Evolutionary conservation across 441 rosid genomes (phyloP).

Genomic region (Brassica hybrid): DNA sequence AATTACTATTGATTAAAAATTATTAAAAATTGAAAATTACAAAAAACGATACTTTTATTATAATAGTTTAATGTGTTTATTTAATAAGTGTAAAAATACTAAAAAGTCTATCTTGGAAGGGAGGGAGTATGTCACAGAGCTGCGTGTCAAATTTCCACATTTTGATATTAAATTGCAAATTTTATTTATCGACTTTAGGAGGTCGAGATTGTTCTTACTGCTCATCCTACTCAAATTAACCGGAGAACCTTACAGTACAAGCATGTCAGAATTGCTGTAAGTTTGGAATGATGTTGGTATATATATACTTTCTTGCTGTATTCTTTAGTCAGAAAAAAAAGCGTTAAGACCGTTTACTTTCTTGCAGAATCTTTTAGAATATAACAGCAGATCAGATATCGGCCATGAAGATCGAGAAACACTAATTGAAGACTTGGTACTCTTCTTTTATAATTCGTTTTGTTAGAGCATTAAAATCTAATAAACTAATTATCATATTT

Average conservation of each 20-base stretch:
- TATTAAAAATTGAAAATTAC: too few relatives aligned
- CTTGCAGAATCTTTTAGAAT: conserved; percentile 86
- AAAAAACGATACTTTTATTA: too few relatives aligned
- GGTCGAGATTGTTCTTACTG: conserved; percentile 96
- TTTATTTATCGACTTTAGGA: conserved; percentile 52
- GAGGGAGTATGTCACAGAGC: not conserved
- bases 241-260: conserved; percentile 94
- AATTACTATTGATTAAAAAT: too few relatives aligned
- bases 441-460: not conserved
- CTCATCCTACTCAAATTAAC: conserved; percentile 96
- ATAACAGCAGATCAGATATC: conserved; percentile 86
- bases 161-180: not conserved
- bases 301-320: too few relatives aligned
- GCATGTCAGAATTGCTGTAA: conserved; percentile 90
- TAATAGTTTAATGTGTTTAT: too few relatives aligned
- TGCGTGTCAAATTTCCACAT: not conserved
- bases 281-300: conserved; percentile 35
- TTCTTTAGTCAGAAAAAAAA: not conserved
- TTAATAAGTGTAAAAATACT: too few relatives aligned
- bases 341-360: not conserved
- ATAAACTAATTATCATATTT: not conserved
- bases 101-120: too few relatives aligned
- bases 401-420: conserved; percentile 90
- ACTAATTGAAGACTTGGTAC: conserved; percentile 93
- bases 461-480: not conserved